phyloP scores from a whole-genome alignment of 23 red algal genomes.

The Gracilaria vermiculophylla region DNA sequence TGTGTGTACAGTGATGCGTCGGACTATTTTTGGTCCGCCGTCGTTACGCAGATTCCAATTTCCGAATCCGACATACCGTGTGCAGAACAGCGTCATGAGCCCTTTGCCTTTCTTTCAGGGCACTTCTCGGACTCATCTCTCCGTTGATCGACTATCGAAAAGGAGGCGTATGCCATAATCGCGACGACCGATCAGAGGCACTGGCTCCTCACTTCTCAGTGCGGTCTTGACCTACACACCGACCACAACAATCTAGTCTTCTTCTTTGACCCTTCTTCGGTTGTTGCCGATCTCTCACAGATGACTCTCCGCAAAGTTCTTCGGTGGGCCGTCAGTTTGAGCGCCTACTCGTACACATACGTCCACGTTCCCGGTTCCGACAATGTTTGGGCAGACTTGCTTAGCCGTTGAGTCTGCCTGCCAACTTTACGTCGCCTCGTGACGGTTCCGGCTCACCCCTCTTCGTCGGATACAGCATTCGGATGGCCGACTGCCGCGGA shows the following conservation, averaged over 20 bases:
- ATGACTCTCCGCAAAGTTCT: not conserved
- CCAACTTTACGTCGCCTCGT: not conserved
- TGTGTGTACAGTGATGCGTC: slow-evolving; percentile 3
- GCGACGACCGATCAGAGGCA: not conserved
- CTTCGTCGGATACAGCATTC: not conserved
- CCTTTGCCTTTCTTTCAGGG: not conserved
- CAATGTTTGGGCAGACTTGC: not conserved
- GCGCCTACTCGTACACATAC: not conserved
- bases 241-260: slow-evolving; percentile 16
- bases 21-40: not conserved
- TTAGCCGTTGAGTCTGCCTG: not conserved
- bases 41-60: slow-evolving; percentile 8
- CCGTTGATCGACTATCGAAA: not conserved
- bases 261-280: not conserved
- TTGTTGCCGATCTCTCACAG: not conserved
- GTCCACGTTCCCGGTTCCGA: not conserved
- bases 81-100: not conserved
- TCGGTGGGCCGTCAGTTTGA: not conserved
- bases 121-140: not conserved
- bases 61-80: not conserved
- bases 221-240: not conserved
- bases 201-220: not conserved
- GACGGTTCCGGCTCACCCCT: not conserved
- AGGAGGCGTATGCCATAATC: not conserved
- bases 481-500: not conserved